A percentile compares a stretch with the other conserved stretches of the same genome.
Conservation (phyloP, 1,284 basidiomycete genomes). For the Malassezia pachydermatis region DNA sequence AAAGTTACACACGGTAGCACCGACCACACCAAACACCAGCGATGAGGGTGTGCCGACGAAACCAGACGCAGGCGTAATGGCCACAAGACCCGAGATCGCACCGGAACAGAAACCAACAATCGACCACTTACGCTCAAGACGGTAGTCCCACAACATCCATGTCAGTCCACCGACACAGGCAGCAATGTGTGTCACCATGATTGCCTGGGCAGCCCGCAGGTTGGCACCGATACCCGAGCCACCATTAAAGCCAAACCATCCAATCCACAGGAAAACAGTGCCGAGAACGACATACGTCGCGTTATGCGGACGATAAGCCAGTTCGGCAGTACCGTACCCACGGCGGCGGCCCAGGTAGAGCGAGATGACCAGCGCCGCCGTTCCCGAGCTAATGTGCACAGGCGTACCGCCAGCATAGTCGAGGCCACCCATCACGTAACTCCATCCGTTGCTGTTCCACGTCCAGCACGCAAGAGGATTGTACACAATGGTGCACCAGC, state of each 20-base stretch:
- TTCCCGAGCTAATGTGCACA: constrained; percentile 50
- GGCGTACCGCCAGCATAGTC: constrained; percentile 51
- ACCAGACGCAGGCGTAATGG: constrained; percentile 72
- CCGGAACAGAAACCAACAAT: constrained; percentile 63
- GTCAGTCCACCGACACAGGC: constrained; percentile 57
- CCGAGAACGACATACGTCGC: constrained; percentile 49
- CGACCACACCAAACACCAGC: constrained; percentile 57
- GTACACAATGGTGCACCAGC: constrained; percentile 87
- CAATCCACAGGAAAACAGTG: constrained; percentile 50
- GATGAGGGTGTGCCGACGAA: constrained; percentile 42
- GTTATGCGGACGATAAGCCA: constrained; percentile 50
- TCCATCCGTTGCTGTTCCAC: constrained; percentile 46
- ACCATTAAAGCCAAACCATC: constrained; percentile 48
- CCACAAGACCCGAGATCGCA: constrained; percentile 36
- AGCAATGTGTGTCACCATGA: constrained; percentile 56
- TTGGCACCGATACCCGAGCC: constrained; percentile 50
- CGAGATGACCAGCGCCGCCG: constrained; percentile 44
- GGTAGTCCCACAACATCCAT: constrained; percentile 50
- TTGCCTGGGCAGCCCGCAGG: constrained; percentile 49
- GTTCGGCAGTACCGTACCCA: constrained; percentile 49
- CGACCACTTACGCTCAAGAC: constrained; percentile 51
- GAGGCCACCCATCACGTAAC: constrained; percentile 45
- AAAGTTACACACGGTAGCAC: constrained; percentile 78
- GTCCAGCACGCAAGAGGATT: constrained; percentile 47
- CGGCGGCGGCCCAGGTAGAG: constrained; percentile 49